Base-by-base conservation (phyloP, 2,329 filamentous ascomycete species). In the Fusarium humuli region DNA sequence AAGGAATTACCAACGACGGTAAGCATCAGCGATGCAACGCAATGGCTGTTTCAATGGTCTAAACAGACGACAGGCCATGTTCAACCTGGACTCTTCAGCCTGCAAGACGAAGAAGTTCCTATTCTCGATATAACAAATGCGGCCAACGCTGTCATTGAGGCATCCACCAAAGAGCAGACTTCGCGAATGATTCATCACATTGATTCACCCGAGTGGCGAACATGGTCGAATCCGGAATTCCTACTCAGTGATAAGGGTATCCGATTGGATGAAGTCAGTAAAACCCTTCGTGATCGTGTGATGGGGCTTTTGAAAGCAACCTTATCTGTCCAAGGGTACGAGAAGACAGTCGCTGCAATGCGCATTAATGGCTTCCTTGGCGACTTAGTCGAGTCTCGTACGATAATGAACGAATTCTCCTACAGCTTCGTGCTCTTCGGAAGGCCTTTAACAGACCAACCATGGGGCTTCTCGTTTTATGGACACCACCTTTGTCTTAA, bases 391-490 rank as follows among this genome's bases (percentile, higher is more conserved):
- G 74, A 87, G 30, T 84, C 88, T 0, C 84, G 87, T 1, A 77
- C 80, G 12, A 86, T 94, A 59, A 88, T 92, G 85, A 93, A 93
- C 80, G 88, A 92, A 77, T 88, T 86, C 79, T 92, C 89, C 5
- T 94, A 94, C 84, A 94, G 94, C 80, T 91, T 93, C 69, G 86
- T 88, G 40, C 88, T 94, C 11, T 94, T 93, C 75, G 91, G 91
- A 13, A 79, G 77, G 14, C 90, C 90, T 0, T 89, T 87, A 0
- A 75, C 80, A 0, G 81, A 81, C 0, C 71, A 79, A 13, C 88
- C 91, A 0, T 94, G 91, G 92, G 92, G 91, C 5, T 92, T 88
- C 80, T 87, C 88, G 0, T 88, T 93, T 73, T 95, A 94, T 80
- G 92, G 92, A 22, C 92, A 95, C 77, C 92, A 95, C 72, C 84